Evolutionary conservation across 2,329 filamentous ascomycete genomes (phyloP).

Genomic region (Pyricularia sp.): DNA sequence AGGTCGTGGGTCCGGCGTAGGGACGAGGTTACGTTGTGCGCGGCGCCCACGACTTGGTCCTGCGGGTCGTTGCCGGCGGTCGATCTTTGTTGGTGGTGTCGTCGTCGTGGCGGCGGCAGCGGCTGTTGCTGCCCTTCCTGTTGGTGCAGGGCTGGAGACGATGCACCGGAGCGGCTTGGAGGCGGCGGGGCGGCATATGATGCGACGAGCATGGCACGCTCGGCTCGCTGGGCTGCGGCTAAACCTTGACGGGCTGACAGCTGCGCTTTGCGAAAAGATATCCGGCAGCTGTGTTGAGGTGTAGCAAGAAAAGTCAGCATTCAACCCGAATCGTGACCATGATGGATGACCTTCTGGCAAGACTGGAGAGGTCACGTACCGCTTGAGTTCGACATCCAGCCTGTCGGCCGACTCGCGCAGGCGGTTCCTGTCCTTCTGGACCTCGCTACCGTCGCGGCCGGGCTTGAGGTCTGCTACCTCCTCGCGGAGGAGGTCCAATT

Average conservation of each 20-base stretch:
- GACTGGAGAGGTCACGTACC: conserved; percentile 31
- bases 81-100: conserved; percentile 19
- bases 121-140: conserved; percentile 9
- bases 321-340: not conserved
- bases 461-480: conserved; percentile 59
- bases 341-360: conserved; percentile 6
- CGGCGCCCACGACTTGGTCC: conserved; percentile 45
- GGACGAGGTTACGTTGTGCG: conserved; percentile 71
- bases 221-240: conserved; percentile 58
- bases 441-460: conserved; percentile 35
- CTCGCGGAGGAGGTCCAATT: conserved; percentile 66
- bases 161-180: conserved; percentile 19
- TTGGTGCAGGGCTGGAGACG: conserved; percentile 15
- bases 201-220: conserved; percentile 63
- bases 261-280: conserved; percentile 70
- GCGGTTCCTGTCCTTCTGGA: conserved; percentile 49
- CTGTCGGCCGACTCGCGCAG: conserved; percentile 54
- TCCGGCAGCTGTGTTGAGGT: conserved; percentile 32
- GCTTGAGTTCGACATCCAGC: conserved; percentile 56
- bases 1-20: conserved; percentile 76
- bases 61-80: conserved; percentile 20
- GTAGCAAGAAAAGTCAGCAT: not conserved
- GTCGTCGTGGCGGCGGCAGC: conserved; percentile 15
- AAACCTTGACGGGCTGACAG: conserved; percentile 64
- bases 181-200: conserved; percentile 31